Evolutionary conservation across 306 rosid species (phyloP).

Genomic region (Biancaea sappan): DNA sequence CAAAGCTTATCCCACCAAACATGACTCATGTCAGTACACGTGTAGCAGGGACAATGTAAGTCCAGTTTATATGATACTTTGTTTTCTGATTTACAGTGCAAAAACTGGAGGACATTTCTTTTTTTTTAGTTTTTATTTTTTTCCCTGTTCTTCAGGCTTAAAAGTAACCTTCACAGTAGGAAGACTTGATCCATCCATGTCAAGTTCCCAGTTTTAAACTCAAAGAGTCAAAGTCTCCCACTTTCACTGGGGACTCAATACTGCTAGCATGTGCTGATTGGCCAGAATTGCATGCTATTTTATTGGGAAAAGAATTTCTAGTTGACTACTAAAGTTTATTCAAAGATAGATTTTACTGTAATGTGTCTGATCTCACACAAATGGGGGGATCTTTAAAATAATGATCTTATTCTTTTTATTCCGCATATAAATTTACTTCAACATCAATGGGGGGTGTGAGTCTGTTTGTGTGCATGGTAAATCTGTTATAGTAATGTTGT

Average conservation of each 20-base stretch:
- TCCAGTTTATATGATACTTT: background rate
- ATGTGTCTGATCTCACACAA: background rate
- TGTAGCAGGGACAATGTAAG: slow-evolving; percentile 98
- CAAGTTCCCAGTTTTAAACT: slow-evolving; percentile 1
- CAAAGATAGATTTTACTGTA: background rate
- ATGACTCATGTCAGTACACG: slow-evolving; percentile 96
- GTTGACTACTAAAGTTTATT: background rate
- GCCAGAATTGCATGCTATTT: slow-evolving; percentile 7
- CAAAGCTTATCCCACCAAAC: slow-evolving; percentile 85
- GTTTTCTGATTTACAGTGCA: slow-evolving; percentile 13
- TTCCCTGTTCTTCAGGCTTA: background rate
- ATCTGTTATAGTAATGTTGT: slow-evolving; percentile 2
- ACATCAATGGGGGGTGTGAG: background rate
- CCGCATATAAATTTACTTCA: background rate
- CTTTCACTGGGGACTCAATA: background rate
- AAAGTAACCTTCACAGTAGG: background rate
- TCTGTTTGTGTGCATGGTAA: background rate
- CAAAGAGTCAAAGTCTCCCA: background rate
- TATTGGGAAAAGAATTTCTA: background rate
- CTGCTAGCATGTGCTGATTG: background rate
- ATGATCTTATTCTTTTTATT: background rate
- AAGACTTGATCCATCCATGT: background rate
- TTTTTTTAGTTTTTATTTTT: background rate
- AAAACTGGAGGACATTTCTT: slow-evolving; percentile 8
- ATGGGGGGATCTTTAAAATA: background rate